Percentiles rank a stretch among this genome's conserved stretches.
These are phyloP conservation scores for Phytophthora quininea DNA, from an alignment of 352 stramenopile species.

Conservation along the genomic window DNA sequence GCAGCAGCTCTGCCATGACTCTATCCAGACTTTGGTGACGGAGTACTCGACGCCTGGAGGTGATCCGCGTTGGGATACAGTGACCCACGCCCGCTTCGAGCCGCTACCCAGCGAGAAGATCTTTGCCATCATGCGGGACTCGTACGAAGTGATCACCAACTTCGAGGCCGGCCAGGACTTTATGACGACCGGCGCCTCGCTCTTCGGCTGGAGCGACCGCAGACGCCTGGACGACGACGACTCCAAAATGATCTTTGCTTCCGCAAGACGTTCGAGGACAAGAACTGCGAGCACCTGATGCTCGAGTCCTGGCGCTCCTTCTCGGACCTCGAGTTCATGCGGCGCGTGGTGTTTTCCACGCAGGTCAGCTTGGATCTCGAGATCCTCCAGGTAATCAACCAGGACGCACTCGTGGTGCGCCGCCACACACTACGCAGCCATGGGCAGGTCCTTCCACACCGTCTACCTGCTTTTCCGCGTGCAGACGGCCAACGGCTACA, in stretches of 20 bases:
- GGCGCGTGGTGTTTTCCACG: slow-evolving; percentile 53
- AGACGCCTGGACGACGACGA: slow-evolving; percentile 47
- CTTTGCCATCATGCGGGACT: slow-evolving; percentile 61
- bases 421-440: slow-evolving; percentile 62
- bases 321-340: slow-evolving; percentile 41
- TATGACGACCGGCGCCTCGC: slow-evolving; percentile 49
- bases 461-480: slow-evolving; percentile 76
- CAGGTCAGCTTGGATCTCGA: slow-evolving; percentile 51
- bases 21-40: slow-evolving; percentile 26
- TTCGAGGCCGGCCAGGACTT: slow-evolving; percentile 58
- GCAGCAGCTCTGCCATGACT: slow-evolving; percentile 64
- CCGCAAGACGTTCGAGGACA: slow-evolving; percentile 48
- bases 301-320: slow-evolving; percentile 50
- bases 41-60: slow-evolving; percentile 28
- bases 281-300: slow-evolving; percentile 45
- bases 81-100: slow-evolving; percentile 42
- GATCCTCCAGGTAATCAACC: slow-evolving; percentile 54
- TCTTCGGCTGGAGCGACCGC: slow-evolving; percentile 71
- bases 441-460: slow-evolving; percentile 65
- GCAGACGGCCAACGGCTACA: slow-evolving; percentile 56
- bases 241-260: slow-evolving; percentile 69
- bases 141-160: slow-evolving; percentile 53
- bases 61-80: slow-evolving; percentile 32
- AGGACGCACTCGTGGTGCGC: slow-evolving; percentile 58
- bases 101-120: slow-evolving; percentile 32